Evolutionary conservation across 306 rosid species (phyloP).

Genomic region (Malus sieversii): DNA sequence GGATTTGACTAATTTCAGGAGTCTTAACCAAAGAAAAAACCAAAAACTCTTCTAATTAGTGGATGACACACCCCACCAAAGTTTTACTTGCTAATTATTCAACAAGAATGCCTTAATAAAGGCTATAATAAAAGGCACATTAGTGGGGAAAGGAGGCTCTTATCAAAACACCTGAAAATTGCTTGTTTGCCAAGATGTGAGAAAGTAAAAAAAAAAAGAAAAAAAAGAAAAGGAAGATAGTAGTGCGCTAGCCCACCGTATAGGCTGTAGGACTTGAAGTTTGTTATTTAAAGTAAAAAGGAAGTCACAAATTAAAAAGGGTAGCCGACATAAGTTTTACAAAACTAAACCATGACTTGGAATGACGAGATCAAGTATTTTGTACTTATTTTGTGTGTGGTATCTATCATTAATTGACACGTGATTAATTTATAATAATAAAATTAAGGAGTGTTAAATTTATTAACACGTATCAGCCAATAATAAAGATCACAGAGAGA

Average conservation of each 20-base stretch:
- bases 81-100: slow-evolving; percentile 2
- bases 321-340: no score
- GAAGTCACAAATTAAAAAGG: no score
- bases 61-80: slow-evolving; percentile 41
- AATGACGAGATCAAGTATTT: neutral
- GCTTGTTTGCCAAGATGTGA: neutral
- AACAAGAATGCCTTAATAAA: slow-evolving; percentile 13
- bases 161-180: slow-evolving; percentile 14
- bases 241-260: slow-evolving; percentile 40
- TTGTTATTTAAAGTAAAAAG: neutral
- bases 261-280: neutral
- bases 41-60: slow-evolving; percentile 28
- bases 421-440: no score
- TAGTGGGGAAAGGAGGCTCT: slow-evolving; percentile 33
- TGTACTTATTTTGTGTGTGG: no score
- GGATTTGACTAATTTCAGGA: slow-evolving; percentile 26
- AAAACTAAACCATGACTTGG: no score
- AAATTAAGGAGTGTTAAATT: no score
- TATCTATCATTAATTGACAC: no score
- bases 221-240: no score
- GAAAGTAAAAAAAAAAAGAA: neutral
- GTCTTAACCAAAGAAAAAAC: slow-evolving; percentile 17
- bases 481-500: no score
- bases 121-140: slow-evolving; percentile 6
- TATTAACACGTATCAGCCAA: no score